Evolutionary conservation across 169 alveolate species (phyloP), one percentile per base, ranked within the genome.

Genomic region (Plasmodium yoelii): DNA sequence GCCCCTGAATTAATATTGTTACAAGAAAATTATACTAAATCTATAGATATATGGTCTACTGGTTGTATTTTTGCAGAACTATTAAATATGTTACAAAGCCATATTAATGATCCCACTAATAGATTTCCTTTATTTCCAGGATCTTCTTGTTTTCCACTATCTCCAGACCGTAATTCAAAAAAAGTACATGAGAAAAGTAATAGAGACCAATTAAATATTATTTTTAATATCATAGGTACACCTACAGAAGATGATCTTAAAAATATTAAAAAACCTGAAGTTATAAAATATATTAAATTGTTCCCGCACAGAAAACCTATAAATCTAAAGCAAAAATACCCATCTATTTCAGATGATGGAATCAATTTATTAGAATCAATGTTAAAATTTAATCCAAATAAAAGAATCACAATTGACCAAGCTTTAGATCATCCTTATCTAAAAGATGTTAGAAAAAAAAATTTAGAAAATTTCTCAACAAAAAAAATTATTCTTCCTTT

Each of bases 1-100:
- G 99, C 99, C 1, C 99, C 99, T n/a, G 99, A 99, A 94, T 95
- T 98, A 26, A 98, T 99, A 68, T 88, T 98, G 61, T 91, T 98
- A 64, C 99, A 98, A 86, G 99, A 98, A 73, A 98, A 97, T 92
- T 99, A 99, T 94, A 98, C 99, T 13, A 98, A 97, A 61, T 99
- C 99, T 15, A 98, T 98, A 24, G 99, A 99, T 90, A 98, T 99
- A 55, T 99, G 99, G 99, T 96, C 99, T 3, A 95, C 97, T 13
- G 99, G 99, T 8, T 98, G 99, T 87, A 98, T 98, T 24, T 97
- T 97, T 87, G 99, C 98, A 3, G 99, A 98, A 88, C 94, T 98
- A 28, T 91, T 98, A 71, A 97, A 94, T 61, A 97, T 97, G 99
- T 90, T 97, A 89, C 96, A 97, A 87, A 98, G 95, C 88, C 98